Base-by-base conservation (phyloP, 75 land plant species). In the Pinus taeda region DNA sequence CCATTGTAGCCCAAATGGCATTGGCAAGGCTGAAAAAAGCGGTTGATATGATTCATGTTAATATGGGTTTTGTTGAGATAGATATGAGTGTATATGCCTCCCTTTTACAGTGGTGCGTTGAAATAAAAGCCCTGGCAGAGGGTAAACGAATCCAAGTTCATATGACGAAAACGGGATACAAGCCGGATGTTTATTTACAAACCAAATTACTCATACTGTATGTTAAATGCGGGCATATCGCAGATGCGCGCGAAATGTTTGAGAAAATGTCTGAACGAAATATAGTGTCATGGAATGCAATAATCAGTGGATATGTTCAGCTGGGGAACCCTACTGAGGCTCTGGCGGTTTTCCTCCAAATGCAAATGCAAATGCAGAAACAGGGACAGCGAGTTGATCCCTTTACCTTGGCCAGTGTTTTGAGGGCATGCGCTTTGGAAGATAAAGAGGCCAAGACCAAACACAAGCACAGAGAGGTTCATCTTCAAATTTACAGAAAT, bases 281-380 rank as follows among this genome's bases (percentile, higher is more conserved):
- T 76, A n/a, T 76, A 55, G 69, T 80, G 7, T 80, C 81, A 26
- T 80, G 81, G 81, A 78, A 20, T 15, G 26, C 80, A 12, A 76
- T 80, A 11, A 58, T 80, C 20, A 67, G 55, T 30, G 81, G 79
- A 26, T 76, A 58, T 63, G 17, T 62, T 9, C 79, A 61, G 29
- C 20, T 75, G 30, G 81, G 81, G 6, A 9, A 78, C 17, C 15
- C 30, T 14, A 21, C 22, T 21, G 36, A 76, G 14, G 69, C 80
- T 14, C 69, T 76, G 22, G 70, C 60, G 26, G 53, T 80, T 18
- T 80, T 67, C 39, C 37, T 49, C 55, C 12, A 49, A 8, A 49
- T 49, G 55, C 55, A 49, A 49, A 30, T 20, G 5, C 59, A 59
- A 24, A 75, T 75, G 81, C 57, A 59, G 11, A 12, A 6, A 21